These are phyloP conservation scores for Pisolithus tinctorius DNA, from an alignment of 768 basidiomycete genomes.

Conservation along the genomic window DNA sequence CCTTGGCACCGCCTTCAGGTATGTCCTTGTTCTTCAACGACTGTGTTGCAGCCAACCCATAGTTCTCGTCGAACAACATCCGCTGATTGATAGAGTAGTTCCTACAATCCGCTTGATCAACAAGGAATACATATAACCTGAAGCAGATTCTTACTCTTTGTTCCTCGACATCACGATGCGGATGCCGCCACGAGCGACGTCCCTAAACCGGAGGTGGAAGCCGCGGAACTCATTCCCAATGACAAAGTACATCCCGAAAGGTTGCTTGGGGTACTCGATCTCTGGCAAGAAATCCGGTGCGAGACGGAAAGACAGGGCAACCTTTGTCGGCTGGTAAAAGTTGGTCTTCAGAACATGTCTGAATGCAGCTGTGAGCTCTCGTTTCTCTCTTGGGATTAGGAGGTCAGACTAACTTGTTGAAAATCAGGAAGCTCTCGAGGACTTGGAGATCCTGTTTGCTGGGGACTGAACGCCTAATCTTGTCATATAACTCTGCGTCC, in stretches of 20 bases:
- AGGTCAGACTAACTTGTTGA: constrained; percentile 69
- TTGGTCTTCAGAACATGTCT: constrained; percentile 94
- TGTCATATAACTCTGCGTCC: constrained; percentile 80
- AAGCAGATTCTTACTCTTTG: constrained; percentile 54
- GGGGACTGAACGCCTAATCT: constrained; percentile 74
- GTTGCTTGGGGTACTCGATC: constrained; percentile 89
- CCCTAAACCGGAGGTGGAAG: constrained; percentile 93
- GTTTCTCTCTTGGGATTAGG: neutral
- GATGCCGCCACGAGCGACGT: constrained; percentile 98
- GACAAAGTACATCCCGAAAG: constrained; percentile 91
- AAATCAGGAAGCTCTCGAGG: constrained; percentile 88
- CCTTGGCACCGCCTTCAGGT: constrained; percentile 95
- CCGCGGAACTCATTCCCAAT: constrained; percentile 93
- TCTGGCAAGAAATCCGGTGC: constrained; percentile 90
- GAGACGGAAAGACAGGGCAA: constrained; percentile 93
- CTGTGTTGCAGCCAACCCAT: constrained; percentile 89
- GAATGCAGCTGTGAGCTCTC: constrained; percentile 2
- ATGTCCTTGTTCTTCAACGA: constrained; percentile 98
- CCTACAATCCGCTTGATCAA: constrained; percentile 30
- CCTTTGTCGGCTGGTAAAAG: constrained; percentile 98
- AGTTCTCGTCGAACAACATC: constrained; percentile 96
- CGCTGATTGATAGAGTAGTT: constrained; percentile 97
- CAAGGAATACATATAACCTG: neutral
- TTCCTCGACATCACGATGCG: constrained; percentile 94
- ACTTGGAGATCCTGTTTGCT: constrained; percentile 95